Conservation (phyloP, 192 early-diverging fungal genomes). For the Coemansia sp. region DNA sequence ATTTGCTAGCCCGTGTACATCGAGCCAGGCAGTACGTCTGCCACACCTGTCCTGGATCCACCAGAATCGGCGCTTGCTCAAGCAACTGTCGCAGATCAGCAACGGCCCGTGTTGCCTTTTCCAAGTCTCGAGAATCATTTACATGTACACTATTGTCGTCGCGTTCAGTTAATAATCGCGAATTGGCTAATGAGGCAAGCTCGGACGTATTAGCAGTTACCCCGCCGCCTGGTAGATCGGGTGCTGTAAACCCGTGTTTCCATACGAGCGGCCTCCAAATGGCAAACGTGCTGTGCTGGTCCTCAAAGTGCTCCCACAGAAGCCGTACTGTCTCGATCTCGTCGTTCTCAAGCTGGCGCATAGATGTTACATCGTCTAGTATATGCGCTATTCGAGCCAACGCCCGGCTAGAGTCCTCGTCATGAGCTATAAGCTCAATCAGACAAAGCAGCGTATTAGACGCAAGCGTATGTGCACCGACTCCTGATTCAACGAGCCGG, state of each 20-base stretch:
- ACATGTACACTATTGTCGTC: not conserved
- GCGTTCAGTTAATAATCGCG: not conserved
- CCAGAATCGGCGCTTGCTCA: not conserved
- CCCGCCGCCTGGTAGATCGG: not conserved
- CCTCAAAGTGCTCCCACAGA: conserved; percentile 20
- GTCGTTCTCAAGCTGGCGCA: conserved; percentile 12
- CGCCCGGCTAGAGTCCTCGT: conserved; percentile 18
- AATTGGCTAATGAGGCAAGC: not conserved
- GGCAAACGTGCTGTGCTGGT: not conserved
- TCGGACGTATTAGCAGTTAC: not conserved
- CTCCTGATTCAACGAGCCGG: conserved; percentile 1
- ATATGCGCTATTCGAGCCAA: conserved; percentile 21
- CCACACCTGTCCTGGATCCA: conserved; percentile 21
- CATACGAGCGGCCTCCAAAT: conserved; percentile 3
- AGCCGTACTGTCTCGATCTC: conserved; percentile 19
- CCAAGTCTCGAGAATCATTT: conserved; percentile 2
- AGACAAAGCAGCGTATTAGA: conserved; percentile 14
- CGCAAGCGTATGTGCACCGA: conserved; percentile 8
- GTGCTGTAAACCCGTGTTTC: not conserved
- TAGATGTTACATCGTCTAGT: conserved; percentile 6
- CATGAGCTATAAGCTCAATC: conserved; percentile 28
- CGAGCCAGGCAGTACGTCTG: conserved; percentile 14
- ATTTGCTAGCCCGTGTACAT: not conserved
- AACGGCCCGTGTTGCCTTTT: not conserved
- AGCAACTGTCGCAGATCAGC: conserved; percentile 14